Evolutionary conservation across 1,284 basidiomycete species (phyloP).

Genomic region (Cryptococcus wingfieldii): DNA sequence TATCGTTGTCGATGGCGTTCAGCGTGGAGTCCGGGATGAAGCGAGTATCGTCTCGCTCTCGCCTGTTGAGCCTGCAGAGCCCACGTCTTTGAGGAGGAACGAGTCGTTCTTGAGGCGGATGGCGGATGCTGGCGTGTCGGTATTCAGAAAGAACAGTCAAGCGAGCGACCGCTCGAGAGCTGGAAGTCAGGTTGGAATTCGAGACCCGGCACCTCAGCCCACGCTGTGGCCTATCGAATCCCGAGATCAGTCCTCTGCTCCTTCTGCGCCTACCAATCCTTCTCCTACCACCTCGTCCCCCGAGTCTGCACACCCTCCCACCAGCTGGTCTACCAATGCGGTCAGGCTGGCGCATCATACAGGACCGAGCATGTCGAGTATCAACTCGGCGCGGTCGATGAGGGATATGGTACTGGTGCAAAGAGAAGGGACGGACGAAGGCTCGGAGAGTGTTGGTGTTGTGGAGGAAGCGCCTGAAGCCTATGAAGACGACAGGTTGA

Average conservation of each 20-base stretch:
- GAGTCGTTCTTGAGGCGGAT: conserved; percentile 38
- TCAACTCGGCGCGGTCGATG: conserved; percentile 32
- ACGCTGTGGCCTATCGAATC: conserved; percentile 33
- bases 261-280: not conserved
- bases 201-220: conserved; percentile 39
- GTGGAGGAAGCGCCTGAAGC: conserved; percentile 3
- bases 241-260: conserved; percentile 11
- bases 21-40: conserved; percentile 15
- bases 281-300: not conserved
- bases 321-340: no score
- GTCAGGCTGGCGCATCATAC: conserved; percentile 40
- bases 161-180: conserved; percentile 1
- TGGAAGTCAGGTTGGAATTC: conserved; percentile 19
- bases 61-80: conserved; percentile 9
- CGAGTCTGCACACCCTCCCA: not conserved
- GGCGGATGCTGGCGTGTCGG: conserved; percentile 27
- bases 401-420: conserved; percentile 39
- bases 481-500: not conserved
- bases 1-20: conserved; percentile 6
- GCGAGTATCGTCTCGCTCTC: conserved; percentile 4
- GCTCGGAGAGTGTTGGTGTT: conserved; percentile 6
- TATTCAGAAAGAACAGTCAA: conserved; percentile 7
- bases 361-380: conserved; percentile 27
- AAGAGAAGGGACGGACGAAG: conserved; percentile 21
- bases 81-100: conserved; percentile 7